These are phyloP conservation scores for Arthrocladium fulminans DNA, from an alignment of 2,329 filamentous ascomycete genomes.

Conservation along the genomic window DNA sequence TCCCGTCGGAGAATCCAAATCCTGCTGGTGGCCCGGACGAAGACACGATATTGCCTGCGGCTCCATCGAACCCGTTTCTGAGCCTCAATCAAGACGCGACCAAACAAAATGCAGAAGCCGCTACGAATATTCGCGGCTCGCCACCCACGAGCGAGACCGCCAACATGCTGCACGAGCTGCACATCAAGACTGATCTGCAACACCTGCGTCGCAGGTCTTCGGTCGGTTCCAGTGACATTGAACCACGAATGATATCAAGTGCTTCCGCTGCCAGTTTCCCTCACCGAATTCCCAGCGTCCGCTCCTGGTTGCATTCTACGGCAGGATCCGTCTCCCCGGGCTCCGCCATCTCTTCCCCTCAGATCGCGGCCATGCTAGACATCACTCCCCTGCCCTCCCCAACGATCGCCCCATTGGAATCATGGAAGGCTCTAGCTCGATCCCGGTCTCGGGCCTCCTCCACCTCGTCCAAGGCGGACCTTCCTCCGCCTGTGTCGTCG, in stretches of 20 bases:
- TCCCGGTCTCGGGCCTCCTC: conserved; percentile 38
- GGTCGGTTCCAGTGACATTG: conserved; percentile 19
- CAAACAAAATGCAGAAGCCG: conserved; percentile 15
- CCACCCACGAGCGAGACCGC: conserved; percentile 12
- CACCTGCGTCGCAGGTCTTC: conserved; percentile 13
- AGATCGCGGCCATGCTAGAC: conserved; percentile 66
- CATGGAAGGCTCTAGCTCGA: conserved; percentile 48
- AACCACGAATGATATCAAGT: conserved; percentile 32
- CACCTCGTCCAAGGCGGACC: conserved; percentile 28
- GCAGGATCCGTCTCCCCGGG: conserved; percentile 47
- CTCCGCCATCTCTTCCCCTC: conserved; percentile 62
- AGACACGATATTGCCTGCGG: background rate
- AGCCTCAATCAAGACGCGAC: conserved; percentile 16
- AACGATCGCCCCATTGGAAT: conserved; percentile 59
- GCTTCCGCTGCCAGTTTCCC: conserved; percentile 36
- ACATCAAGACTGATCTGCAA: conserved; percentile 20
- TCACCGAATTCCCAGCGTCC: conserved; percentile 37
- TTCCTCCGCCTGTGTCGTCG: conserved; percentile 10
- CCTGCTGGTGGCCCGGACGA: conserved; percentile 4
- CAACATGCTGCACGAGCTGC: conserved; percentile 18
- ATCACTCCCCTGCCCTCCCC: conserved; percentile 73
- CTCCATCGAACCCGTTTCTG: conserved; percentile 1
- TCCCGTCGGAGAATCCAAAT: conserved; percentile 11
- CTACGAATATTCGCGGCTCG: conserved; percentile 2
- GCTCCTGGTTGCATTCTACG: conserved; percentile 33